Evolutionary conservation across 2,329 filamentous ascomycete species (phyloP).

Genomic region (Septoria linicola): DNA sequence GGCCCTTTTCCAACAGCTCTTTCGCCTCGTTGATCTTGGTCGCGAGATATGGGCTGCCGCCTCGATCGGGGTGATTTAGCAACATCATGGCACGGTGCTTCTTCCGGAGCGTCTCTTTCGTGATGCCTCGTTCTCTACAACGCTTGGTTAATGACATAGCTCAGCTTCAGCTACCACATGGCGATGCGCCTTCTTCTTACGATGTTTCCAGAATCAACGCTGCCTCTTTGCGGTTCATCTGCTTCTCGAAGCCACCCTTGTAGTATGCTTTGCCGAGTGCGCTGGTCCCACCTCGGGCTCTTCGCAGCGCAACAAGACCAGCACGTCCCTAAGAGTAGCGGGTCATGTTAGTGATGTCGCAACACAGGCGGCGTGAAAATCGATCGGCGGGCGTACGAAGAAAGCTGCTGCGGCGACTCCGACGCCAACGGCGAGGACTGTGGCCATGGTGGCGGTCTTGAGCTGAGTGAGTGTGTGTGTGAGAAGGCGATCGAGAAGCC

Average conservation of each 20-base stretch:
- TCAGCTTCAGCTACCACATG: not conserved
- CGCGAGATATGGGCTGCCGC: constrained; percentile 91
- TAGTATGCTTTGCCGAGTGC: constrained; percentile 89
- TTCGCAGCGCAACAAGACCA: constrained; percentile 82
- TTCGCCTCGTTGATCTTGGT: constrained; percentile 99
- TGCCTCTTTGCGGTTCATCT: constrained; percentile 91
- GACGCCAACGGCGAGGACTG: constrained; percentile 58
- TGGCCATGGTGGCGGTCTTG: constrained; percentile 51
- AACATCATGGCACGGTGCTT: constrained; percentile 95
- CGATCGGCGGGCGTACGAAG: constrained; percentile 49
- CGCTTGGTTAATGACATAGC: not conserved
- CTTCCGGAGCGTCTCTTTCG: constrained; percentile 92
- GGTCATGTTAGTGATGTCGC: constrained; percentile 10
- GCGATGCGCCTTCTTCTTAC: constrained; percentile 54
- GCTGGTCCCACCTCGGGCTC: constrained; percentile 71
- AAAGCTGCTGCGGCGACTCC: constrained; percentile 66
- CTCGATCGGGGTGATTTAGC: constrained; percentile 94
- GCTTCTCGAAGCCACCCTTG: constrained; percentile 96
- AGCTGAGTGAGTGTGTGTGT: not conserved
- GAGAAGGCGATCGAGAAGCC: no score
- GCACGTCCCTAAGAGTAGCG: constrained; percentile 70
- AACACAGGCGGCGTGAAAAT: not conserved
- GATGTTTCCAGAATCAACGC: constrained; percentile 85
- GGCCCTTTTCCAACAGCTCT: constrained; percentile 79
- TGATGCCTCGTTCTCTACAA: constrained; percentile 77